Base-by-base conservation (phyloP, 441 rosid genomes). In the Erodium trifolium region DNA sequence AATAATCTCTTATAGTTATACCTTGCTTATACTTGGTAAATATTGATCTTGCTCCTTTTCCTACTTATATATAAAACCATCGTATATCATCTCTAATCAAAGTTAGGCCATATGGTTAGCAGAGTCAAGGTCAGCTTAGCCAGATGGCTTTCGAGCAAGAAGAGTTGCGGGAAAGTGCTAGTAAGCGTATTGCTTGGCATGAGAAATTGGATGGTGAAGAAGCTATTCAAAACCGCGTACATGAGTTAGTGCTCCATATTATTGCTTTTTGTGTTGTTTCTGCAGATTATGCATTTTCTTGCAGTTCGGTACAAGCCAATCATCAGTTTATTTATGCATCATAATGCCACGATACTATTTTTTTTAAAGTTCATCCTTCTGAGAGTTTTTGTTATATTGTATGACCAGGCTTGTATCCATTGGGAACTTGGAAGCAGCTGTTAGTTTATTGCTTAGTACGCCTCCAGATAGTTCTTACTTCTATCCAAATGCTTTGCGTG, bases 381-480 rank as follows among this genome's bases (percentile, higher is more conserved):
- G 55, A 71, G 69, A 63, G 43, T 49, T 19, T 23, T 18, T n/a
- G 65, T 23, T 35, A 19, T 72, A 59, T 68, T 65, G n/a, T 69
- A 63, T 73, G 67, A 57, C 59, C 85, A 93, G 99, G 86, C 95
- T 93, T 67, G 85, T 93, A 51, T 83, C 90, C 12, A 83, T 89
- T 81, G 99, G 99, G 71, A 93, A 91, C 84, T 84, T 91, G 77
- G 99, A 94, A 85, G 93, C 88, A 65, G 99, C 99, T 67, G 99
- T 94, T 68, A 94, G 90, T 76, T 82, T 94, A 83, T 78, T 94
- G 83, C 96, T 94, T 79, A 84, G 97, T 45, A 87, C 95, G 67
- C 79, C 90, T 75, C 97, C 97, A 35, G 99, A 93, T 76, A 88
- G 96, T 75, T 76, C 95, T 72, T 93, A 83, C 81, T 93, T 93